A percentile compares a stretch with the other conserved stretches of the same genome.
Conservation (phyloP, 116 monocot genomes). For the Posidonia oceanica region DNA sequence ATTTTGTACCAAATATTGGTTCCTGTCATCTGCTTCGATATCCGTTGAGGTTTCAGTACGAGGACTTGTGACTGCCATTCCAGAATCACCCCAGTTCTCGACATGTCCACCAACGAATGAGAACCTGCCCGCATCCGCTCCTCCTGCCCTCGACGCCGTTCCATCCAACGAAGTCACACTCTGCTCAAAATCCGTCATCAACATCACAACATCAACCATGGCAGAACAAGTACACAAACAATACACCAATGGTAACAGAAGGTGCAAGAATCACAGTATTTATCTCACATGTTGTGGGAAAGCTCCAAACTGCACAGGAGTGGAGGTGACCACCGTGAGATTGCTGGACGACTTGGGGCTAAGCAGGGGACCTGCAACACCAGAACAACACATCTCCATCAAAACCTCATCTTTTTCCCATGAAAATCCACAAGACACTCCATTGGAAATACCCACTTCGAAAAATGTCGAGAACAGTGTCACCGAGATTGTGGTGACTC, state of each 20-base stretch:
- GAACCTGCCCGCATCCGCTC: conserved; percentile 12
- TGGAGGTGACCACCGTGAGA: conserved; percentile 26
- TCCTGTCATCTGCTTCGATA: conserved; percentile 37
- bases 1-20: conserved; percentile 2
- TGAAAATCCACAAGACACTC: neutral
- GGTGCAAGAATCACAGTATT: neutral
- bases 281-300: conserved; percentile 23
- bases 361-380: conserved; percentile 33
- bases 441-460: conserved; percentile 14
- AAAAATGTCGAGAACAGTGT: conserved; percentile 34
- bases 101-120: conserved; percentile 14
- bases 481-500: conserved; percentile 37
- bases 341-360: conserved; percentile 55
- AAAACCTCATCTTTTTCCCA: neutral
- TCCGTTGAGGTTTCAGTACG: conserved; percentile 53
- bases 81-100: conserved; percentile 72
- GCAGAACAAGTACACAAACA: too few species aligned
- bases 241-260: neutral
- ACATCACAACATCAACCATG: neutral
- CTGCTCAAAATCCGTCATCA: conserved; percentile 14
- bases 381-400: neutral
- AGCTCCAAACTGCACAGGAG: conserved; percentile 23
- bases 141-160: conserved; percentile 13
- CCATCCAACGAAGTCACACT: conserved; percentile 31
- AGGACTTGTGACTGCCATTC: conserved; percentile 30